Base-by-base conservation (phyloP, 345 rosid species). In the Hypericum androsaemum region DNA sequence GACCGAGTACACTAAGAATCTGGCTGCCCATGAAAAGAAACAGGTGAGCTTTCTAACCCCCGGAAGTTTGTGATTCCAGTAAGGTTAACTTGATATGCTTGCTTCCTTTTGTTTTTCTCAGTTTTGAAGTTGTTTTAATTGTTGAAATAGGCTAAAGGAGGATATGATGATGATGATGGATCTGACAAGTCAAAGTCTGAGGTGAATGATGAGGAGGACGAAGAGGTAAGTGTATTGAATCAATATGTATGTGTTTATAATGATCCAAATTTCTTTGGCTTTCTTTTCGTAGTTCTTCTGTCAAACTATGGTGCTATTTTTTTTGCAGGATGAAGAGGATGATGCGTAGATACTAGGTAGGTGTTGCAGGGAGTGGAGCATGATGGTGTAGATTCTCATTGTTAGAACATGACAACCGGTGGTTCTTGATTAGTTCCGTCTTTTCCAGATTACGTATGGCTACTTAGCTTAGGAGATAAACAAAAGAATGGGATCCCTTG, bases 131-230 rank as follows among this genome's bases (percentile, higher is more conserved):
- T 9, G 15, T 50, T 39, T 8, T 7, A 10, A 7, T 37, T 12
- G 5, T 16, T 3, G 5, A 2, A 10, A 37, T 66, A 83, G 94
- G 83, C 76, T 59, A 78, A 59, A 37, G 86, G 78, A 60, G 57
- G 61, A 12, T 62, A 71, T 8, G 85, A 80, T 9, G 64, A 71
- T 8, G 85, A 80, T 9, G 86, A 84, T 38, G 96, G 78, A 54
- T 80, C 94, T 71, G 94, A 87, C 59, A 84, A 84, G 76, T 72
- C 92, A 4, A 84, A 81, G 64, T 88, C 96, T 43, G 86, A 84
- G 63, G 89, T 88, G 36, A 71, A 84, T 6, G 79, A 80, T 9
- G 88, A 75, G 13, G 32, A 22, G 32, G 77, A 74, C 5, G 77
- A 73, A 0, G 61, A 57, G 22, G 78, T 4, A 81, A 74, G 7